These are phyloP conservation scores for Malus fusca DNA, from an alignment of 306 rosid species.

Conservation along the genomic window DNA sequence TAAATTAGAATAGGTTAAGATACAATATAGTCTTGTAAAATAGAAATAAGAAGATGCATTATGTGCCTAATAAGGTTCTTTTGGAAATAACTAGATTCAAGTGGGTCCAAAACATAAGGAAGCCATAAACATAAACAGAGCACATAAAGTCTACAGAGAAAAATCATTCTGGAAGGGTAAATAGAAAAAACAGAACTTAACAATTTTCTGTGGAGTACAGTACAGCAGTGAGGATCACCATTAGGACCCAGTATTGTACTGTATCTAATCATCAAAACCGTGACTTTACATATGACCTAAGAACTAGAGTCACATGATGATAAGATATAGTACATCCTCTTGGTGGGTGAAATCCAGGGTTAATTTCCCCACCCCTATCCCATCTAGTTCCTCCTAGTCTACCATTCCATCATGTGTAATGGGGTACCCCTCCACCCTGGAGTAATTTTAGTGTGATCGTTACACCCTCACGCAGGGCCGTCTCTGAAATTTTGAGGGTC, in stretches of 20 bases:
- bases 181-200: not conserved
- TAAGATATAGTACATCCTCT: not conserved
- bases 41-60: no score
- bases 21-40: not conserved
- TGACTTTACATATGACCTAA: slow-evolving; percentile 10
- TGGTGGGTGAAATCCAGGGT: not conserved
- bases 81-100: slow-evolving; percentile 7
- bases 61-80: slow-evolving; percentile 17
- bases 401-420: not conserved
- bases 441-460: not conserved
- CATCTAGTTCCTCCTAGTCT: not conserved
- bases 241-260: not conserved
- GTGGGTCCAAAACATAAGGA: slow-evolving; percentile 23
- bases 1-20: not conserved
- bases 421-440: not conserved
- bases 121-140: not conserved
- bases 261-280: slow-evolving; percentile 19
- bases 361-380: not conserved
- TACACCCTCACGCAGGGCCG: accelerated
- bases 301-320: slow-evolving; percentile 7
- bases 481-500: no score
- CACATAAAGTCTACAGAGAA: slow-evolving; percentile 10
- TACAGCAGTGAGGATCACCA: slow-evolving; percentile 15
- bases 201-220: not conserved
- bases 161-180: slow-evolving; percentile 7